phyloP scores from a whole-genome alignment of 352 stramenopile genomes.

The Pythium vanterpoolii region DNA sequence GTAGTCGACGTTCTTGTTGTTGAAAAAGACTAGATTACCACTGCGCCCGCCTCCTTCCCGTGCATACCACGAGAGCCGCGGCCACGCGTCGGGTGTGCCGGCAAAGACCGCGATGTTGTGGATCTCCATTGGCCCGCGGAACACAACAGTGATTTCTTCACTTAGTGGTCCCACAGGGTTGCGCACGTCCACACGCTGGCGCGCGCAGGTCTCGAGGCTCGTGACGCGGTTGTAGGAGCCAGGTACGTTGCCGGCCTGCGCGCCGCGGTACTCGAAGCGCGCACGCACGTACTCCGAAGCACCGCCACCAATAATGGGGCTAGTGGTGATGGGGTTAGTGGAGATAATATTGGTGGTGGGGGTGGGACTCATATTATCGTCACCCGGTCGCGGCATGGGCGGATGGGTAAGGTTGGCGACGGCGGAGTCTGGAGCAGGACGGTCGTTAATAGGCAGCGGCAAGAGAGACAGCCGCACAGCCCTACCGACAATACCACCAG shows the following conservation, averaged over 20 bases:
- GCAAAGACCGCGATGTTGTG: slow-evolving; percentile 56
- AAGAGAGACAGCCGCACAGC: neutral
- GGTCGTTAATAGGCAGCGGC: neutral
- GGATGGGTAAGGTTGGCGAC: neutral
- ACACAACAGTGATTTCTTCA: slow-evolving; percentile 57
- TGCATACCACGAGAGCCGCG: slow-evolving; percentile 49
- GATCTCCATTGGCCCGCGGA: slow-evolving; percentile 57
- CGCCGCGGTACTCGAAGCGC: slow-evolving; percentile 15
- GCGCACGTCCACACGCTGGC: slow-evolving; percentile 1
- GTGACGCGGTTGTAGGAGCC: slow-evolving; percentile 16
- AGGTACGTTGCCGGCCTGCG: slow-evolving; percentile 18
- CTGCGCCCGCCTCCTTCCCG: slow-evolving; percentile 17
- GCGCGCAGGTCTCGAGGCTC: slow-evolving; percentile 2
- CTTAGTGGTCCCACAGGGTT: slow-evolving; percentile 38
- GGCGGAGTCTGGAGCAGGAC: neutral
- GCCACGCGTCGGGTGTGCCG: slow-evolving; percentile 22
- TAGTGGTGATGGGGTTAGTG: neutral
- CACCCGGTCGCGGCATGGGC: neutral
- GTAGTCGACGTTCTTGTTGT: slow-evolving; percentile 75
- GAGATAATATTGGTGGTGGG: neutral
- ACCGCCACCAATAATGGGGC: neutral
- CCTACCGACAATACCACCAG: slow-evolving; percentile 6
- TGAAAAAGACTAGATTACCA: slow-evolving; percentile 68
- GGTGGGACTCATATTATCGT: neutral
- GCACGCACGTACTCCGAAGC: slow-evolving; percentile 1